Percentiles rank a stretch among this genome's conserved stretches.
Evolutionary conservation across 1,284 basidiomycete genomes (phyloP).

Genomic region (Pyrrhoderma noxium): DNA sequence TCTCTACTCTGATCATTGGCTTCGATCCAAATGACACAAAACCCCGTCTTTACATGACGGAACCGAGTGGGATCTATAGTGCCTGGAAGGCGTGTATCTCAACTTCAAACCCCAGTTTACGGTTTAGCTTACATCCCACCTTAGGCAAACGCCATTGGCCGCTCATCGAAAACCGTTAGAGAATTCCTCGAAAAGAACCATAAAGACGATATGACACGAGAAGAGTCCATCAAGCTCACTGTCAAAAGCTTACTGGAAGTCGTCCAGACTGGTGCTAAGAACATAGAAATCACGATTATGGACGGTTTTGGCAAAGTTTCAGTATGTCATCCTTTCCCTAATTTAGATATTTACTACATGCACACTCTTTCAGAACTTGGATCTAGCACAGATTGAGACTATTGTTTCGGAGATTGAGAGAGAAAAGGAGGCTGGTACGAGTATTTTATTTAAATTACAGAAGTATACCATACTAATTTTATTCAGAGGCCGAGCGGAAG

Average conservation of each 20-base stretch:
- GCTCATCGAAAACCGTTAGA: conserved; percentile 96
- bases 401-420: conserved; percentile 89
- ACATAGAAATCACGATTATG: conserved; percentile 97
- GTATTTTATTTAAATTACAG: background rate
- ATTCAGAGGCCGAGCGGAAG: conserved; percentile 81
- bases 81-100: conserved; percentile 84
- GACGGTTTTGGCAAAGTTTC: conserved; percentile 88
- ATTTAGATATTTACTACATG: conserved; percentile 1
- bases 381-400: conserved; percentile 78
- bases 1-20: conserved; percentile 94
- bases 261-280: conserved; percentile 99
- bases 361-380: conserved; percentile 60
- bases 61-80: conserved; percentile 96
- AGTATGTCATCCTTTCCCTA: conserved; percentile 39
- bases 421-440: conserved; percentile 86
- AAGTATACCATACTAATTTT: conserved; percentile 8
- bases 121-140: background rate
- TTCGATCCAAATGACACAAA: conserved; percentile 90
- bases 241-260: conserved; percentile 96
- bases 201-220: conserved; percentile 82
- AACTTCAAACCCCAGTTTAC: background rate
- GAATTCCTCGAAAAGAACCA: conserved; percentile 99
- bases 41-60: conserved; percentile 93
- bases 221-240: conserved; percentile 91
- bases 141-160: conserved; percentile 94